phyloP scores from a whole-genome alignment of 1,284 basidiomycete genomes.

The Apiotrichum sp. region DNA sequence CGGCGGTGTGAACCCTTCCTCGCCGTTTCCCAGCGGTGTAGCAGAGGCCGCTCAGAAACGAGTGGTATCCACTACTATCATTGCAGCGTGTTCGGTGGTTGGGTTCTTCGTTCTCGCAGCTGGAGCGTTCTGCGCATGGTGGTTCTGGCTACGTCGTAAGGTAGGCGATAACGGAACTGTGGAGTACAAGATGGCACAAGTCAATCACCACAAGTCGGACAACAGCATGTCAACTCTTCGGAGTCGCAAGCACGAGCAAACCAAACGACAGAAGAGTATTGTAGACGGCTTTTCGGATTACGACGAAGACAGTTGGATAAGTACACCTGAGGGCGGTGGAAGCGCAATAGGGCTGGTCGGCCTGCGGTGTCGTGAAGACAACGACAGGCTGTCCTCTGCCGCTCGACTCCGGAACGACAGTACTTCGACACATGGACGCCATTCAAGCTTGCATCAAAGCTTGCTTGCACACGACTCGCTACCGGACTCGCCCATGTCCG shows the following conservation, averaged over 20 bases:
- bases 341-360: constrained; percentile 27
- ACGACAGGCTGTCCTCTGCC: background rate
- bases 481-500: background rate
- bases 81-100: constrained; percentile 35
- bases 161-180: constrained; percentile 36
- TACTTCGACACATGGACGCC: constrained; percentile 11
- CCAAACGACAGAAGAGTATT: constrained; percentile 41
- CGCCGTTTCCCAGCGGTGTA: constrained; percentile 3
- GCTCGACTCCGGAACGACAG: background rate
- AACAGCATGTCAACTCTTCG: constrained; percentile 23
- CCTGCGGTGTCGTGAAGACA: constrained; percentile 24
- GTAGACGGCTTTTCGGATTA: constrained; percentile 44
- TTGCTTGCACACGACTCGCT: background rate
- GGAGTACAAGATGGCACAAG: constrained; percentile 19
- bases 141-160: constrained; percentile 43
- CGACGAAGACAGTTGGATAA: constrained; percentile 37
- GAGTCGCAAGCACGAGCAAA: constrained; percentile 37
- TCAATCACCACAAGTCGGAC: constrained; percentile 10
- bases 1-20: constrained; percentile 2
- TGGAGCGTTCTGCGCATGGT: constrained; percentile 41
- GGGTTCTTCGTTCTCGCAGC: constrained; percentile 42
- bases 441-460: constrained; percentile 10
- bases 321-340: constrained; percentile 29
- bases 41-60: constrained; percentile 10
- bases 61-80: constrained; percentile 34